A percentile compares a stretch with the other conserved stretches of the same genome.
These are phyloP conservation scores for Aspergillus piperis DNA, from an alignment of 2,329 filamentous ascomycete genomes.

Conservation along the genomic window DNA sequence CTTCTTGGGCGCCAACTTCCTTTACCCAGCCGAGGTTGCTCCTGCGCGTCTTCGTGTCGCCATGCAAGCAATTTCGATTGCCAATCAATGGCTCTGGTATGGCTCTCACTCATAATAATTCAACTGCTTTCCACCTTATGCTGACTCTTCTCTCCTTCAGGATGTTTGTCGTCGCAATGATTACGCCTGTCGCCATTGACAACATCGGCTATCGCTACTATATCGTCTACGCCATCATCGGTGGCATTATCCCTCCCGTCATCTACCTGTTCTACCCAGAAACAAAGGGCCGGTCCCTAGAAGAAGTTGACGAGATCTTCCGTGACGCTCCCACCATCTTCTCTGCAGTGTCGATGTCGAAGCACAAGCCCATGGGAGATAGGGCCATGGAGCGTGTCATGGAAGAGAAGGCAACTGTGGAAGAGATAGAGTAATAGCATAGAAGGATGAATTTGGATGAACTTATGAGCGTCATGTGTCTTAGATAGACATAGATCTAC, in stretches of 20 bases:
- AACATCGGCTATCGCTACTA: constrained; percentile 23
- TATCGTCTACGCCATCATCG: constrained; percentile 23
- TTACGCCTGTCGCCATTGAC: constrained; percentile 23
- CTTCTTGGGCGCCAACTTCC: constrained; percentile 22
- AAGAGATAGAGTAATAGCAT: not conserved
- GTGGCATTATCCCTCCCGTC: constrained; percentile 10
- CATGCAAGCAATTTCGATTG: constrained; percentile 18
- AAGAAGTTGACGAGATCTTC: constrained; percentile 23
- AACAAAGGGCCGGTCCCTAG: constrained; percentile 22
- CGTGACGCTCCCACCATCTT: constrained; percentile 17
- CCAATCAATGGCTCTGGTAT: constrained; percentile 22
- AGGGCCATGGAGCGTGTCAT: not conserved
- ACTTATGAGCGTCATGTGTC: not conserved
- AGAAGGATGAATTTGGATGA: not conserved
- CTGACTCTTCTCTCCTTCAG: constrained; percentile 9
- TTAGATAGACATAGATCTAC: not conserved
- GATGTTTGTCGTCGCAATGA: constrained; percentile 25
- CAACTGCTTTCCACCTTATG: no score
- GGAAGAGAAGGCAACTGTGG: constrained; percentile 1
- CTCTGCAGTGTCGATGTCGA: constrained; percentile 12
- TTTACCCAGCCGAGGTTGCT: constrained; percentile 24
- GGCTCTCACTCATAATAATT: not conserved
- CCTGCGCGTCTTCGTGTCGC: constrained; percentile 22
- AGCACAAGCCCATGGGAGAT: not conserved
- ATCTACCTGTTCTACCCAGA: constrained; percentile 28